A percentile compares a stretch with the other conserved stretches of the same genome.
These are phyloP conservation scores for Hebeloma cylindrosporum DNA, from an alignment of 768 basidiomycete genomes.

Conservation along the genomic window DNA sequence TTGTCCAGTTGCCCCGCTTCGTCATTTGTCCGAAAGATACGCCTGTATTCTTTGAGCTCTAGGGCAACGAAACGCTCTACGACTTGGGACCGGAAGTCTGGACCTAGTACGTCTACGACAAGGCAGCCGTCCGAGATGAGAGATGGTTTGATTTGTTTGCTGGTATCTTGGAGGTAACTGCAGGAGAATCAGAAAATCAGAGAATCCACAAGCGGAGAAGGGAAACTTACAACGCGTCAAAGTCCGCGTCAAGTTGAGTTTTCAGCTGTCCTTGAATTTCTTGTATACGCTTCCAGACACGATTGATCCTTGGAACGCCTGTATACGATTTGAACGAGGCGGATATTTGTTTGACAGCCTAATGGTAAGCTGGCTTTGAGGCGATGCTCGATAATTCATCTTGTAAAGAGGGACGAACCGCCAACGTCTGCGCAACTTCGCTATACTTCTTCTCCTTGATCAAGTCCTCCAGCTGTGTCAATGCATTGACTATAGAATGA, in stretches of 20 bases:
- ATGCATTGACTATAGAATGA: slow-evolving; percentile 63
- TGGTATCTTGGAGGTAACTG: slow-evolving; percentile 80
- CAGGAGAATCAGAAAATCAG: not conserved
- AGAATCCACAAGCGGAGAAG: not conserved
- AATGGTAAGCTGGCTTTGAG: slow-evolving; percentile 8
- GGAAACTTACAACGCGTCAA: slow-evolving; percentile 82
- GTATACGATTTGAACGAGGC: slow-evolving; percentile 77
- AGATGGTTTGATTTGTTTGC: slow-evolving; percentile 60
- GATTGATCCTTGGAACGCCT: slow-evolving; percentile 72
- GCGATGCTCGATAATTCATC: no score
- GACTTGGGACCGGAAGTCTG: slow-evolving; percentile 77
- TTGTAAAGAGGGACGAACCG: slow-evolving; percentile 39
- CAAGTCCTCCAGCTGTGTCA: slow-evolving; percentile 78
- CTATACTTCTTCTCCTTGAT: slow-evolving; percentile 76
- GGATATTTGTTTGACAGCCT: slow-evolving; percentile 90
- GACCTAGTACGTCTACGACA: slow-evolving; percentile 87
- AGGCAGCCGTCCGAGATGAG: slow-evolving; percentile 80
- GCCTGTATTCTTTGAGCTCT: slow-evolving; percentile 92
- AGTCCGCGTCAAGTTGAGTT: slow-evolving; percentile 81
- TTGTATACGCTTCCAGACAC: slow-evolving; percentile 77
- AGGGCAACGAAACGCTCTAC: slow-evolving; percentile 88
- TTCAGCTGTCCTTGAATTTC: slow-evolving; percentile 83
- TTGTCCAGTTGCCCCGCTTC: slow-evolving; percentile 98
- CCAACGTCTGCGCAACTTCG: slow-evolving; percentile 81
- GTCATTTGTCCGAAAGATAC: slow-evolving; percentile 90